Percentiles rank a stretch among this genome's conserved stretches.
Conservation (phyloP, 495 filamentous ascomycete genomes). For the Aspergillus heteromorphus region DNA sequence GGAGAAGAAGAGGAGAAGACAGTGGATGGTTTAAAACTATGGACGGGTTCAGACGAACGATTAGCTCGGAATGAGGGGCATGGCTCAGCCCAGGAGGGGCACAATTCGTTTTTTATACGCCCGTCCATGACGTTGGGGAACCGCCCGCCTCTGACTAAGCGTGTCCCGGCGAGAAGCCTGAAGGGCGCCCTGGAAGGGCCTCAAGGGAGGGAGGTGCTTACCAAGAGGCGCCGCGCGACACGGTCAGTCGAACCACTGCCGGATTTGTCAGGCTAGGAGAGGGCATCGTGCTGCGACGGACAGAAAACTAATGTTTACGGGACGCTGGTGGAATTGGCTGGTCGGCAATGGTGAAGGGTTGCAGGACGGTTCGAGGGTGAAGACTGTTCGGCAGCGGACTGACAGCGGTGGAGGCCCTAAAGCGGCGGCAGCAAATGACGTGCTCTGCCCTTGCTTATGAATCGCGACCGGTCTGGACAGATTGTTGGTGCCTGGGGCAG, state of each 20-base stretch:
- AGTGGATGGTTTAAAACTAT: conserved; percentile 19
- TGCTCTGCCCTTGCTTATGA: conserved; percentile 23
- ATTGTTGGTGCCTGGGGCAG: neutral
- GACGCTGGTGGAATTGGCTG: conserved; percentile 5
- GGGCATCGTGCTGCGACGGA: conserved; percentile 8
- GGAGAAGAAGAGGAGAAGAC: conserved; percentile 10
- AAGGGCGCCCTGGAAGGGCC: neutral
- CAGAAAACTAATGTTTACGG: neutral
- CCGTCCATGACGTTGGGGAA: conserved; percentile 18
- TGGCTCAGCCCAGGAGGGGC: conserved; percentile 18
- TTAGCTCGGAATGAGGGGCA: conserved; percentile 20
- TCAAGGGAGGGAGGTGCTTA: conserved; percentile 12
- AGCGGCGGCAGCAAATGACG: conserved; percentile 20
- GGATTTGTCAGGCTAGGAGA: conserved; percentile 17
- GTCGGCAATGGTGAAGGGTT: neutral
- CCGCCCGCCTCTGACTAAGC: conserved; percentile 10
- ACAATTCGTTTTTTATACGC: conserved; percentile 15
- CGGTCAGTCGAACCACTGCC: conserved; percentile 9
- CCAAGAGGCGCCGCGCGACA: conserved; percentile 6
- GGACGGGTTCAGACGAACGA: conserved; percentile 8
- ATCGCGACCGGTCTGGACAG: conserved; percentile 20
- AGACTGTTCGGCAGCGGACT: neutral
- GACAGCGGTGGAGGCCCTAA: neutral
- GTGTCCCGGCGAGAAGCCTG: neutral
- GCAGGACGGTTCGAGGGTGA: neutral